phyloP scores from a whole-genome alignment of 345 rosid genomes.

The Eutrema yunnanense region DNA sequence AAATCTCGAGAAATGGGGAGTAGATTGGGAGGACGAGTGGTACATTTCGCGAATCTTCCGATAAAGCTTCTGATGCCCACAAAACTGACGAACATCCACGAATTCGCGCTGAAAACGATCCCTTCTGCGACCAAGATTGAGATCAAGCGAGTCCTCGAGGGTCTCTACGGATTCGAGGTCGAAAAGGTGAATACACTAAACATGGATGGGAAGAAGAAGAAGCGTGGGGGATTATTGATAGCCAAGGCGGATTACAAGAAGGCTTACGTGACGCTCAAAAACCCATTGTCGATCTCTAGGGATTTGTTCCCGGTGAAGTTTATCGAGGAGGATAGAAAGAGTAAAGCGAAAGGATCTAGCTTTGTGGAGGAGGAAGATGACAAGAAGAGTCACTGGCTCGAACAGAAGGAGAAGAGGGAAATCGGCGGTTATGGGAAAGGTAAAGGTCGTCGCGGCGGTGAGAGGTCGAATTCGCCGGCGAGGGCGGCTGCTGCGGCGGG shows the following conservation, averaged over 20 bases:
- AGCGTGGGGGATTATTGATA: conserved; percentile 64
- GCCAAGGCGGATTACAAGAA: conserved; percentile 91
- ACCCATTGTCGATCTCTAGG: conserved; percentile 58
- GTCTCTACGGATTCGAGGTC: conserved; percentile 85
- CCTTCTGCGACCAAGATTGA: conserved; percentile 90
- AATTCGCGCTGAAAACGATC: conserved; percentile 71
- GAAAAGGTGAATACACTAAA: conserved; percentile 81
- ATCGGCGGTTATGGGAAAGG: conserved; percentile 17
- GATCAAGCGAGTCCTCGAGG: conserved; percentile 91
- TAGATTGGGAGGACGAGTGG: conserved; percentile 71
- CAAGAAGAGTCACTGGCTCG: conserved; percentile 80
- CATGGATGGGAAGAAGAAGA: conserved; percentile 95
- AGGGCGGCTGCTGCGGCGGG: conserved; percentile 18
- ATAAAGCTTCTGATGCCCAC: conserved; percentile 71
- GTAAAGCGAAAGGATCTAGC: conserved; percentile 52
- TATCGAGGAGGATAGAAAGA: conserved; percentile 60
- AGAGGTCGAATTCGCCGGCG: conserved; percentile 8
- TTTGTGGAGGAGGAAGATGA: conserved; percentile 63
- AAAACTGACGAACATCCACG: conserved; percentile 54
- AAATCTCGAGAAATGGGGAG: conserved; percentile 40
- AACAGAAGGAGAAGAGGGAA: conserved; percentile 40
- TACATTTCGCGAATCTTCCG: conserved; percentile 80
- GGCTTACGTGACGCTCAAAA: conserved; percentile 66
- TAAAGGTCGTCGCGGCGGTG: conserved; percentile 20
- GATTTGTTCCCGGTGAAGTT: conserved; percentile 56